Percentiles rank a stretch among this genome's conserved stretches.
Evolutionary conservation across 2,329 filamentous ascomycete genomes (phyloP).

Genomic region (Metarhizium robertsii): DNA sequence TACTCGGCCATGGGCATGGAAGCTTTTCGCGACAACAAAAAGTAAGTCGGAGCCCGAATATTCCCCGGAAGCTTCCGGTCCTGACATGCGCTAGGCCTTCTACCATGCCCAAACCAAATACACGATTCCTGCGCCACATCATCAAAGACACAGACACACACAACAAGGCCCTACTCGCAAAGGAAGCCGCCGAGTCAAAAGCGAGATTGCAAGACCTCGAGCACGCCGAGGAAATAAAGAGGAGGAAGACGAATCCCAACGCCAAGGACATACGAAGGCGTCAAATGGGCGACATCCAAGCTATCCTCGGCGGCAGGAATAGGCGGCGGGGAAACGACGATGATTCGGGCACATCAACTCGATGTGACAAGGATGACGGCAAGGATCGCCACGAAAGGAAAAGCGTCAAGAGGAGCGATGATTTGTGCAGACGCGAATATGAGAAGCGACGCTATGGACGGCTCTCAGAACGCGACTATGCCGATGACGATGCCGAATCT

Average conservation of each 20-base stretch:
- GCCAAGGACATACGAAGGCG: conserved; percentile 43
- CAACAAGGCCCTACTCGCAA: conserved; percentile 78
- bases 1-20: conserved; percentile 69
- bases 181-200: conserved; percentile 70
- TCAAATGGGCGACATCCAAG: conserved; percentile 52
- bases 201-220: conserved; percentile 58
- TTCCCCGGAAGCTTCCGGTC: neutral
- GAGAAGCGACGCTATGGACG: conserved; percentile 14
- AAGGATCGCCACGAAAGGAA: neutral
- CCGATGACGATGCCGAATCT: conserved; percentile 1
- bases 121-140: conserved; percentile 77
- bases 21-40: conserved; percentile 35
- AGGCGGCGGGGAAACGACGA: conserved; percentile 12
- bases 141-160: conserved; percentile 82
- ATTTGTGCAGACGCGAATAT: neutral
- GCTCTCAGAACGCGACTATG: conserved; percentile 13
- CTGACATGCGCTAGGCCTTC: conserved; percentile 38
- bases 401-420: neutral
- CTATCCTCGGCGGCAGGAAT: conserved; percentile 42
- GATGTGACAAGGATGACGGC: conserved; percentile 13
- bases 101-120: conserved; percentile 79
- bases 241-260: conserved; percentile 34
- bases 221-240: conserved; percentile 33
- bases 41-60: conserved; percentile 26
- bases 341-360: neutral